Evolutionary conservation across 345 rosid species (phyloP).

Genomic region (Syzygium jambos): DNA sequence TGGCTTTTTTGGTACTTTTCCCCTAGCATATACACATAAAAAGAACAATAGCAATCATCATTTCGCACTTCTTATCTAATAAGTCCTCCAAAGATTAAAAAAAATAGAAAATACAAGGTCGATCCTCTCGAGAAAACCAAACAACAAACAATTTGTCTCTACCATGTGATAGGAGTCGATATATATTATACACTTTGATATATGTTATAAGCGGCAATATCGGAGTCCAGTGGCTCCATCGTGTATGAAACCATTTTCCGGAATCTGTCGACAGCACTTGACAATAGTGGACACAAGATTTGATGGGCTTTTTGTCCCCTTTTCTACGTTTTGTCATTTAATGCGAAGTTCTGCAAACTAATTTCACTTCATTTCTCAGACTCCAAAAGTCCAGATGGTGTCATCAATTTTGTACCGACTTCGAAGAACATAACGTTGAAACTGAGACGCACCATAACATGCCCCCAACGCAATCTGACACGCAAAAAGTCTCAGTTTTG

Average conservation of each 20-base stretch:
- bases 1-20: too few species aligned
- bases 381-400: not conserved
- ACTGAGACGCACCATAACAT: not conserved
- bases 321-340: not conserved
- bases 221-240: not conserved
- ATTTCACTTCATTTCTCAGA: not conserved
- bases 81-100: not conserved
- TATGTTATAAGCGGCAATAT: not conserved
- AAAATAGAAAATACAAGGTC: not conserved
- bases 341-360: not conserved
- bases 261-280: not conserved
- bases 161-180: too few species aligned
- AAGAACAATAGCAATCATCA: not conserved
- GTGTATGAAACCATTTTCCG: not conserved
- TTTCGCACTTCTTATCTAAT: not conserved
- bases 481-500: not conserved
- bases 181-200: not conserved
- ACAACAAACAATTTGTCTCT: not conserved
- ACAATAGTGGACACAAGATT: not conserved
- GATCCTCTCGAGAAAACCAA: not conserved
- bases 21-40: too few species aligned
- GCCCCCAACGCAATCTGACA: not conserved
- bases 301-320: not conserved
- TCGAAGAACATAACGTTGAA: not conserved
- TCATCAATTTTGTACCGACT: not conserved